These are phyloP conservation scores for Tuber magnatum DNA, from an alignment of 495 filamentous ascomycete genomes.

Conservation along the genomic window DNA sequence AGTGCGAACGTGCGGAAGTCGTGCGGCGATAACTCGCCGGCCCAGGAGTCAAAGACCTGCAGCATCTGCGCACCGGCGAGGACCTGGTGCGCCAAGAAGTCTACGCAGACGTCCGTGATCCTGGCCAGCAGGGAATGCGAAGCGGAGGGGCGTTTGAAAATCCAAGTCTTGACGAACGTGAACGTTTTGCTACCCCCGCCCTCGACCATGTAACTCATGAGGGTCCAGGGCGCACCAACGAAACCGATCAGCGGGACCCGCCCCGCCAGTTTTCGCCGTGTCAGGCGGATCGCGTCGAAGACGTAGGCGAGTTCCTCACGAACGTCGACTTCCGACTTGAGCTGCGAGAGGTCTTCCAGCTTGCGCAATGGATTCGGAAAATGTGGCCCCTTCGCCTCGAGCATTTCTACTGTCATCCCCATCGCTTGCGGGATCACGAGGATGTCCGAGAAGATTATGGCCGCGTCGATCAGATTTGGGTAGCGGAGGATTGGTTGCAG, in stretches of 20 bases:
- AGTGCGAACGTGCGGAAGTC: constrained; percentile 76
- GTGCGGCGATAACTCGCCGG: constrained; percentile 77
- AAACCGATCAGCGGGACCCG: constrained; percentile 94
- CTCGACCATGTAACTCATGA: constrained; percentile 98
- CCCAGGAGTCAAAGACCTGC: constrained; percentile 99
- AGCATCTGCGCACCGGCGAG: constrained; percentile 83
- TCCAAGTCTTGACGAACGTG: constrained; percentile 84
- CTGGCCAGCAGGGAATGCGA: constrained; percentile 75
- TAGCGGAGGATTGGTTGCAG: constrained; percentile 91
- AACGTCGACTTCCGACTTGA: constrained; percentile 73
- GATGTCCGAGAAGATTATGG: constrained; percentile 98
- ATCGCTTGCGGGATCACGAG: constrained; percentile 95
- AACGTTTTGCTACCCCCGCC: constrained; percentile 93
- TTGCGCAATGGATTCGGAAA: constrained; percentile 77
- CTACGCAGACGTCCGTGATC: constrained; percentile 85
- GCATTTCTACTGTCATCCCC: constrained; percentile 95
- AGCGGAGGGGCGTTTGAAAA: constrained; percentile 78
- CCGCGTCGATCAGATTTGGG: constrained; percentile 82
- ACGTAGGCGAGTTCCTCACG: constrained; percentile 80
- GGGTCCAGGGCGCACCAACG: constrained; percentile 92
- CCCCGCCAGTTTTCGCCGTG: constrained; percentile 72
- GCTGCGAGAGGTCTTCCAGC: constrained; percentile 73
- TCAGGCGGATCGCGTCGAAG: constrained; percentile 87
- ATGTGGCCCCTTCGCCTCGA: constrained; percentile 89
- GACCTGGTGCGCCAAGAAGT: constrained; percentile 87